A percentile compares a stretch with the other conserved stretches of the same genome.
phyloP scores from a whole-genome alignment of 352 stramenopile genomes.

The Paralagenidium karlingii region DNA sequence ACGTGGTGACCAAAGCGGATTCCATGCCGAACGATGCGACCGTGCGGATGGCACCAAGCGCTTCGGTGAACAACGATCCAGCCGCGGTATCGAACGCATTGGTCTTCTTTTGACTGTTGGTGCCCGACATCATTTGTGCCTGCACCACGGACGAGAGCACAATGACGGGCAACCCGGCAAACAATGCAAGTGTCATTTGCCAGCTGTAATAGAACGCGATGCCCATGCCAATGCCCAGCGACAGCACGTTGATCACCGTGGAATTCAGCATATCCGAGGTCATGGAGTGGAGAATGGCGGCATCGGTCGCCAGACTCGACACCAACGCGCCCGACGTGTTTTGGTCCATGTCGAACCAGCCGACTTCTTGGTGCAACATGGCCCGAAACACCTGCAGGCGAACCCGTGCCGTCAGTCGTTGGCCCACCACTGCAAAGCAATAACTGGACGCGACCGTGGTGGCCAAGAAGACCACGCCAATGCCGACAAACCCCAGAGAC shows the following conservation, averaged over 20 bases:
- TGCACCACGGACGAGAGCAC: constrained; percentile 21
- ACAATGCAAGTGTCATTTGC: constrained; percentile 29
- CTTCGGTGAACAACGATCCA: constrained; percentile 22
- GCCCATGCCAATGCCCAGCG: constrained; percentile 12
- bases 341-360: constrained; percentile 68
- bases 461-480: constrained; percentile 23
- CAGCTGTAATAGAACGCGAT: constrained; percentile 25
- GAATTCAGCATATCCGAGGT: constrained; percentile 58
- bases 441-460: constrained; percentile 34
- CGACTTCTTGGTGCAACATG: constrained; percentile 67
- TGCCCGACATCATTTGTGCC: constrained; percentile 17
- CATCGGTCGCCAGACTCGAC: constrained; percentile 51
- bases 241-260: constrained; percentile 21
- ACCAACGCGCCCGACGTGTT: constrained; percentile 63
- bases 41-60: constrained; percentile 40
- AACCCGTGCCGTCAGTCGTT: constrained; percentile 31
- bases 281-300: constrained; percentile 55
- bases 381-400: constrained; percentile 22
- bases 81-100: constrained; percentile 25
- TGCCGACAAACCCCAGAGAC: constrained; percentile 20
- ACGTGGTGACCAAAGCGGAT: constrained; percentile 8
- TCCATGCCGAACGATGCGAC: constrained; percentile 37
- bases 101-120: constrained; percentile 19
- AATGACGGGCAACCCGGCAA: constrained; percentile 37
- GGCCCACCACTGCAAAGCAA: constrained; percentile 30